Conservation (phyloP, 208 protist genomes). For the Leishmania mexicana region DNA sequence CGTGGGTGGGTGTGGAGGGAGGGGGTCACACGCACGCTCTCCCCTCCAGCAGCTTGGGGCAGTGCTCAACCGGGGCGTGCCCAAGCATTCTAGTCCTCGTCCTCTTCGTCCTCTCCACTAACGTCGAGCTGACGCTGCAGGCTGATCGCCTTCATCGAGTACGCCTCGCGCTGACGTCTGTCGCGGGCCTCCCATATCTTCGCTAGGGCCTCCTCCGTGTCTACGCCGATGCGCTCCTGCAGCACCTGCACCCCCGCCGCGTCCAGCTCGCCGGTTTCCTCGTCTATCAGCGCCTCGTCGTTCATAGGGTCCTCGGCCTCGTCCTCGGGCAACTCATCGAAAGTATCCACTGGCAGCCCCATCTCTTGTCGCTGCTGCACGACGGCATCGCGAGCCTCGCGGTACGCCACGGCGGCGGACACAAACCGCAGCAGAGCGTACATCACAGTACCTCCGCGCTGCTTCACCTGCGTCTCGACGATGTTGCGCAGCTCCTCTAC, state of each 20-base stretch:
- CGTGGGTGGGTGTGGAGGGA: background rate
- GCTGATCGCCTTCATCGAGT: constrained; percentile 49
- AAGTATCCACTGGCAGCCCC: constrained; percentile 42
- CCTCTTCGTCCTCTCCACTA: constrained; percentile 62
- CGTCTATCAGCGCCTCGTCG: constrained; percentile 69
- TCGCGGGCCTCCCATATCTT: constrained; percentile 79
- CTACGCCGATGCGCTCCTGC: constrained; percentile 59
- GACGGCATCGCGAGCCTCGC: constrained; percentile 65
- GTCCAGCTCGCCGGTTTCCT: constrained; percentile 70
- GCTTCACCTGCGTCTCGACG: constrained; percentile 54
- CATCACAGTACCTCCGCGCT: constrained; percentile 62
- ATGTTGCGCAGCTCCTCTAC: constrained; percentile 29
- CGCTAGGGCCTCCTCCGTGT: constrained; percentile 69
- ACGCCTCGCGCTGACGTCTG: constrained; percentile 41
- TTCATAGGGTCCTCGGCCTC: constrained; percentile 71
- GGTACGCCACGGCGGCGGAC: constrained; percentile 63
- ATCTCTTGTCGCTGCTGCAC: constrained; percentile 44
- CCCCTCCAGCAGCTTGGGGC: background rate
- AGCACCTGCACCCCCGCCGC: constrained; percentile 48
- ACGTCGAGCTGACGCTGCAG: constrained; percentile 39
- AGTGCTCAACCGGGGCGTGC: background rate
- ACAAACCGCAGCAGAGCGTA: constrained; percentile 68
- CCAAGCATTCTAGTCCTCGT: constrained; percentile 18
- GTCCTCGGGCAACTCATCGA: constrained; percentile 72
- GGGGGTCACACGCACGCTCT: background rate